Percentiles rank a stretch among this genome's conserved stretches.
Conservation (phyloP, 345 rosid species). For the Sonneratia caseolaris region DNA sequence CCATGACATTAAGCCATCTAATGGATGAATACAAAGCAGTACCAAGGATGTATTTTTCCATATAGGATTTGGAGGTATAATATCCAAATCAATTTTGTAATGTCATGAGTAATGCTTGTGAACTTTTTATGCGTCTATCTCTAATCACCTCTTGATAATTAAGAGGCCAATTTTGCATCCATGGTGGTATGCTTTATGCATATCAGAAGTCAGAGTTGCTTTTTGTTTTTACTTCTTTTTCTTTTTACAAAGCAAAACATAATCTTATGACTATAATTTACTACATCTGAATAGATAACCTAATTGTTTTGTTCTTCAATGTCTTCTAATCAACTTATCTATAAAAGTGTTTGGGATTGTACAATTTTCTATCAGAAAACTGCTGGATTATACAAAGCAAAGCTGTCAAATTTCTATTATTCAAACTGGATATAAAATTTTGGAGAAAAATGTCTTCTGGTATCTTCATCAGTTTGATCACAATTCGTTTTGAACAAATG, state of each 20-base stretch:
- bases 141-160: not conserved
- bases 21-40: not conserved
- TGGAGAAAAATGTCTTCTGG: no score
- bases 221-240: not conserved
- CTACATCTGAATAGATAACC: not conserved
- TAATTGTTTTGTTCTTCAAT: not conserved
- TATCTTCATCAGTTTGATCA: no score
- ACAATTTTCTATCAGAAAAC: not conserved
- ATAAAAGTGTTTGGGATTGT: not conserved
- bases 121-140: not conserved
- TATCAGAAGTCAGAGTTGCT: not conserved
- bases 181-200: not conserved
- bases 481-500: not conserved
- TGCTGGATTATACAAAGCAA: not conserved
- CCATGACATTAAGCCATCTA: not conserved
- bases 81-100: not conserved
- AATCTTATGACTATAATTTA: not conserved
- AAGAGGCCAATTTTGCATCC: not conserved
- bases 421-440: no score
- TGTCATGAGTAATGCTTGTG: not conserved
- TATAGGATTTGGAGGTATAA: not conserved
- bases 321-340: not conserved
- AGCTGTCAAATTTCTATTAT: not conserved
- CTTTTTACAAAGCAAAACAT: not conserved
- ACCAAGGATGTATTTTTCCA: not conserved